phyloP scores from a whole-genome alignment of 106 monocot species.

The Gastrodia elata region DNA sequence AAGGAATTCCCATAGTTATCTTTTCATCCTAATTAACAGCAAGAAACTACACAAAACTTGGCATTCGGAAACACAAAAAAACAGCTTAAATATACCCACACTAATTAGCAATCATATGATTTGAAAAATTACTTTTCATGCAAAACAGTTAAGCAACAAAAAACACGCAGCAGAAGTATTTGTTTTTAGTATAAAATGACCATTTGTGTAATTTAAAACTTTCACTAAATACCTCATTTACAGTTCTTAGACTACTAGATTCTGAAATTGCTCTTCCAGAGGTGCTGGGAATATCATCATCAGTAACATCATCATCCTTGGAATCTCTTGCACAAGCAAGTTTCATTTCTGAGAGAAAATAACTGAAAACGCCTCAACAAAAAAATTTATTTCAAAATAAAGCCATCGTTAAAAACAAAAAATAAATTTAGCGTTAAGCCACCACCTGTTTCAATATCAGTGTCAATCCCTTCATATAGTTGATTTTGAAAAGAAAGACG shows the following conservation, averaged over 20 bases:
- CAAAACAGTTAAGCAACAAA: background rate
- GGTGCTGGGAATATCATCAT: constrained; percentile 64
- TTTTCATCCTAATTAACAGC: background rate
- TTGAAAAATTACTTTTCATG: background rate
- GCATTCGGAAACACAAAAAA: background rate
- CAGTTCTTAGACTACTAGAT: constrained; percentile 10
- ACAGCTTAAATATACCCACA: background rate
- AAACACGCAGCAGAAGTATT: too few species aligned
- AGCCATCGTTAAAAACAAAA: background rate
- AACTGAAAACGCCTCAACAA: background rate
- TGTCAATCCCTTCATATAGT: constrained; percentile 97
- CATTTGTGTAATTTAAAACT: background rate
- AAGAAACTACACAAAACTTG: background rate
- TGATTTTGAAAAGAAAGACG: constrained; percentile 68
- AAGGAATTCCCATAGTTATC: too few species aligned
- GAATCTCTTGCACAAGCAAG: constrained; percentile 68
- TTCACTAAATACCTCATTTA: constrained; percentile 22
- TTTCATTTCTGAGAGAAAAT: constrained; percentile 45
- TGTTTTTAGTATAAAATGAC: background rate
- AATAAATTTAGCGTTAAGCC: background rate
- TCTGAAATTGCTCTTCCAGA: constrained; percentile 76
- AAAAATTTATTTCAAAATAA: background rate
- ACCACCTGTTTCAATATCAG: constrained; percentile 92
- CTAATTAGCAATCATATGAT: background rate
- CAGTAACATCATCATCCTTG: constrained; percentile 22